A percentile compares a stretch with the other conserved stretches of the same genome.
These are phyloP conservation scores for Melanogaster broomeanus DNA, from an alignment of 768 basidiomycete genomes.

Conservation along the genomic window DNA sequence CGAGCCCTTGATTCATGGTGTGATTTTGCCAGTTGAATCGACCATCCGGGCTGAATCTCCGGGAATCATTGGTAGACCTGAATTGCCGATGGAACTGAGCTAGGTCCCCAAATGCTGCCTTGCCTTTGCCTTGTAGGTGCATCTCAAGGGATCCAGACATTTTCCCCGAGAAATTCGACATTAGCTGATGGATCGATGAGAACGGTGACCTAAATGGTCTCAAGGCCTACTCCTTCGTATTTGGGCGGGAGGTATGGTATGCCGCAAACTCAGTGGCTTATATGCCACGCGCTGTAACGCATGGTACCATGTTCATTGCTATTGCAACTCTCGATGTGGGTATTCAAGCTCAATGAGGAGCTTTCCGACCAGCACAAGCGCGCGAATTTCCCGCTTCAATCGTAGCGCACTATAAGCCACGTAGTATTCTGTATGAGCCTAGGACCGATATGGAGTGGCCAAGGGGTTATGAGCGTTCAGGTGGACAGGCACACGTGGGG, in stretches of 20 bases:
- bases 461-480: neutral
- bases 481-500: neutral
- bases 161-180: slow-evolving; percentile 33
- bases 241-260: slow-evolving; percentile 44
- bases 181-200: slow-evolving; percentile 52
- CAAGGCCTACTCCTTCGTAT: slow-evolving; percentile 49
- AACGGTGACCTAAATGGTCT: slow-evolving; percentile 47
- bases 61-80: slow-evolving; percentile 20
- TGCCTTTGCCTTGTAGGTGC: neutral
- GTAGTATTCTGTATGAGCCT: slow-evolving; percentile 53
- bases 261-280: no score
- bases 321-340: slow-evolving; percentile 61
- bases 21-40: no score
- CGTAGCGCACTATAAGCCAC: slow-evolving; percentile 60
- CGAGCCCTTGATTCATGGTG: no score
- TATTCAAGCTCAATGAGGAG: slow-evolving; percentile 53
- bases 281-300: neutral
- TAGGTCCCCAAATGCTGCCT: neutral
- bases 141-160: slow-evolving; percentile 1
- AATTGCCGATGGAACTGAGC: neutral
- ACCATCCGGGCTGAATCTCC: no score
- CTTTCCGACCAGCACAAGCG: slow-evolving; percentile 51
- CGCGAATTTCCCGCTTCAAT: slow-evolving; percentile 50
- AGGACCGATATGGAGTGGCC: slow-evolving; percentile 29
- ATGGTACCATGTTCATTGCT: slow-evolving; percentile 59